A percentile compares a stretch with the other conserved stretches of the same genome.
Conservation (phyloP, 768 basidiomycete genomes). For the Podaxis rugospora region DNA sequence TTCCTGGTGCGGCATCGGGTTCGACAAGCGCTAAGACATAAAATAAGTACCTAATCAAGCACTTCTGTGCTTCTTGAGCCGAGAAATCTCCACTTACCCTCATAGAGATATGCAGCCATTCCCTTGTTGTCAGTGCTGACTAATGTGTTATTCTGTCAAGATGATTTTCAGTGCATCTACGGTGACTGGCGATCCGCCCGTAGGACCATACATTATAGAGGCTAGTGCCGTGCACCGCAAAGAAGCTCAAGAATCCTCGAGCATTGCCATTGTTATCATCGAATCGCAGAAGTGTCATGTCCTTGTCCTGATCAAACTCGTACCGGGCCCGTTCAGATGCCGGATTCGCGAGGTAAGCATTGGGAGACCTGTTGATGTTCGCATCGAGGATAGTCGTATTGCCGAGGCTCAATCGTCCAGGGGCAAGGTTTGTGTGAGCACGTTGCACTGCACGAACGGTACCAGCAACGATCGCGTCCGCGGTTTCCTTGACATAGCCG, state of each 20-base stretch:
- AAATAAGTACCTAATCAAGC: not conserved
- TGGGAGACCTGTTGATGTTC: slow-evolving; percentile 73
- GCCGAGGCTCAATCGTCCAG: slow-evolving; percentile 58
- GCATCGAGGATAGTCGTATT: slow-evolving; percentile 66
- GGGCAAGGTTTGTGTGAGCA: slow-evolving; percentile 58
- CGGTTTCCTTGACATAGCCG: slow-evolving; percentile 70
- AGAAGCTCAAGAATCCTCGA: slow-evolving; percentile 69
- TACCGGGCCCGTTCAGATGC: slow-evolving; percentile 63
- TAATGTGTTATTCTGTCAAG: slow-evolving; percentile 70
- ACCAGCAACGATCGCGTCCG: slow-evolving; percentile 66
- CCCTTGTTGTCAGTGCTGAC: slow-evolving; percentile 82
- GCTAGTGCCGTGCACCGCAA: slow-evolving; percentile 77
- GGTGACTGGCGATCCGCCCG: not conserved
- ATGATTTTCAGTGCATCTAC: slow-evolving; percentile 1
- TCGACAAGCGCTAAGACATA: slow-evolving; percentile 51
- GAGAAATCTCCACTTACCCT: slow-evolving; percentile 38
- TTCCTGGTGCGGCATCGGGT: slow-evolving; percentile 63
- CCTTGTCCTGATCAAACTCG: slow-evolving; percentile 70
- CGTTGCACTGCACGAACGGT: slow-evolving; percentile 65
- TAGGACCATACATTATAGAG: slow-evolving; percentile 55
- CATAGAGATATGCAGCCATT: slow-evolving; percentile 79
- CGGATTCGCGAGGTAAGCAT: slow-evolving; percentile 75
- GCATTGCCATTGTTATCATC: slow-evolving; percentile 53
- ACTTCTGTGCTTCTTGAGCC: not conserved
- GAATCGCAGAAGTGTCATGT: slow-evolving; percentile 63